A percentile compares a stretch with the other conserved stretches of the same genome.
Evolutionary conservation across 495 filamentous ascomycete genomes (phyloP).

Genomic region (Aspergillus nanangensis): DNA sequence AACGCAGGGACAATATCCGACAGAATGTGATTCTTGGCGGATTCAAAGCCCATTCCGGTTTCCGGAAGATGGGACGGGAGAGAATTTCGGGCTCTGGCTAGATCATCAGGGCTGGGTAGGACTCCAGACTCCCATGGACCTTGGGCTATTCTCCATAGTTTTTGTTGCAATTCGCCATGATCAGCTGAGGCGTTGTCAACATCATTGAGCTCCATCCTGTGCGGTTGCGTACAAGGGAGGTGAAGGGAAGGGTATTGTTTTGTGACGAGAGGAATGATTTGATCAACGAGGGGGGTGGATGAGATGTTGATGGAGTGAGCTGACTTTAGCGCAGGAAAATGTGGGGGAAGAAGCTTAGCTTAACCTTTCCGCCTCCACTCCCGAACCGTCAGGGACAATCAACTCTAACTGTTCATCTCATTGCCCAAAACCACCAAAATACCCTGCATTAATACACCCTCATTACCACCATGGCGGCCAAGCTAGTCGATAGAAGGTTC

Average conservation of each 20-base stretch:
- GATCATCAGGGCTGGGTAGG: conserved; percentile 26
- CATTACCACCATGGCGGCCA: conserved; percentile 32
- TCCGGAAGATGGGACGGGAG: conserved; percentile 35
- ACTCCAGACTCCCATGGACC: conserved; percentile 28
- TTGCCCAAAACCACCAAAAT: not conserved
- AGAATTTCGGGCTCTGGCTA: conserved; percentile 32
- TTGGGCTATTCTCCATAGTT: conserved; percentile 33
- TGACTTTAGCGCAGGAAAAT: too few species aligned
- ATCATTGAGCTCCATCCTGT: conserved; percentile 10
- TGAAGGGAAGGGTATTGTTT: not conserved
- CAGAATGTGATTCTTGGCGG: conserved; percentile 47
- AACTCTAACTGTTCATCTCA: too few species aligned
- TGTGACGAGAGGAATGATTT: too few species aligned
- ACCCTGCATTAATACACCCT: not conserved
- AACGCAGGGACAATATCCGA: conserved; percentile 62
- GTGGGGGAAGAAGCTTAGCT: too few species aligned
- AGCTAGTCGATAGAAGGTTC: conserved; percentile 38
- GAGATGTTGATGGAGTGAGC: too few species aligned
- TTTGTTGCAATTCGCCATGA: conserved; percentile 22
- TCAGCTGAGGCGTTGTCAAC: conserved; percentile 9
- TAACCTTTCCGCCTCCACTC: too few species aligned
- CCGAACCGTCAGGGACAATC: too few species aligned
- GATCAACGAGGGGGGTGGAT: too few species aligned
- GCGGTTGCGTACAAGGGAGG: not conserved
- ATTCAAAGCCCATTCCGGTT: conserved; percentile 41